Evolutionary conservation across 192 early-diverging fungal species (phyloP).

Genomic region (Umbelopsis vinacea): DNA sequence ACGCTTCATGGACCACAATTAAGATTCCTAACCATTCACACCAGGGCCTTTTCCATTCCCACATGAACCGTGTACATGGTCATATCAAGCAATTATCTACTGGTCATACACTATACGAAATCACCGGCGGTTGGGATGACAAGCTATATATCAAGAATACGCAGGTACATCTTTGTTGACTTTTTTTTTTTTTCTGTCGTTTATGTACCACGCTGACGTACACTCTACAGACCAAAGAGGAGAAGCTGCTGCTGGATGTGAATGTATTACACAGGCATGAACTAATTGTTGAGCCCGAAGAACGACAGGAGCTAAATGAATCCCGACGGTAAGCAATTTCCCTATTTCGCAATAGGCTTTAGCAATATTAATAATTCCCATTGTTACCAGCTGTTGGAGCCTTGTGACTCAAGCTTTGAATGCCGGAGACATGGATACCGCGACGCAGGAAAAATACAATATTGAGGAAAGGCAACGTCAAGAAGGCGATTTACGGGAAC

Average conservation of each 20-base stretch:
- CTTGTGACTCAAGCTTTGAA: constrained; percentile 73
- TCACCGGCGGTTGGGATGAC: constrained; percentile 90
- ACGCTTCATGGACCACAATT: neutral
- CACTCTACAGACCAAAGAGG: constrained; percentile 38
- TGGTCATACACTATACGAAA: constrained; percentile 77
- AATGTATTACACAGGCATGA: constrained; percentile 56
- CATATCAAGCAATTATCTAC: constrained; percentile 80
- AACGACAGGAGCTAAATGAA: constrained; percentile 81
- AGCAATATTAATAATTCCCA: constrained; percentile 1
- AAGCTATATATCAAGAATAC: constrained; percentile 49
- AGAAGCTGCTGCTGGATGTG: constrained; percentile 71
- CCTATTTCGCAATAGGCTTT: neutral
- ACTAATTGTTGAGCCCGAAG: constrained; percentile 71
- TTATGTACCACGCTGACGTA: too few relatives aligned
- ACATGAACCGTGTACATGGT: constrained; percentile 81
- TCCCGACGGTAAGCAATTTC: constrained; percentile 63
- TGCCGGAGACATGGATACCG: constrained; percentile 66
- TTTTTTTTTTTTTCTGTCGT: neutral
- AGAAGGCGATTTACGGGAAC: constrained; percentile 57
- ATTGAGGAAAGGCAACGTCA: constrained; percentile 79
- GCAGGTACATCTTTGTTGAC: constrained; percentile 7
- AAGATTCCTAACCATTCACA: neutral
- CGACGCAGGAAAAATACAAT: constrained; percentile 68
- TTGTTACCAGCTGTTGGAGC: constrained; percentile 62
- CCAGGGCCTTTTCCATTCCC: constrained; percentile 75